A percentile compares a stretch with the other conserved stretches of the same genome.
Evolutionary conservation across 345 rosid species (phyloP).

Genomic region (Conringia planisiliqua): DNA sequence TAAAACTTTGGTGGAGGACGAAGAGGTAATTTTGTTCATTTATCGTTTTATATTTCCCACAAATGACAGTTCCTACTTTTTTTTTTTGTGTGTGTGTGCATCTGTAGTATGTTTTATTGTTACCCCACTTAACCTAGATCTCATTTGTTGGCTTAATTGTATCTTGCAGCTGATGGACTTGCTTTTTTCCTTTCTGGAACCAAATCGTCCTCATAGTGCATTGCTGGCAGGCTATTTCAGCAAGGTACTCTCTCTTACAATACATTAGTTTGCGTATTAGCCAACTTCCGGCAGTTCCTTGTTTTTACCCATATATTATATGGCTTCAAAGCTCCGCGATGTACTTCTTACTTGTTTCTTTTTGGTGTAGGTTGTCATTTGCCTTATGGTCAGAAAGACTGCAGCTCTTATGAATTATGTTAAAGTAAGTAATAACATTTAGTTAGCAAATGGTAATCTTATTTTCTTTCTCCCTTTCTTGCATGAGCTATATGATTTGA

Average conservation of each 20-base stretch:
- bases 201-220: slow-evolving; percentile 80
- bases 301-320: background rate
- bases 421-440: slow-evolving; percentile 50
- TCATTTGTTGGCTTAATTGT: slow-evolving; percentile 19
- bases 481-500: background rate
- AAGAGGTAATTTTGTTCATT: slow-evolving; percentile 54
- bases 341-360: slow-evolving; percentile 13
- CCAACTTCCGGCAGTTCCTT: background rate
- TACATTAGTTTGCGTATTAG: background rate
- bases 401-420: slow-evolving; percentile 91
- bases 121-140: background rate
- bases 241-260: slow-evolving; percentile 53
- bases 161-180: slow-evolving; percentile 80
- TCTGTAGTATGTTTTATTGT: background rate
- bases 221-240: slow-evolving; percentile 96
- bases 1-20: slow-evolving; percentile 89
- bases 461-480: background rate
- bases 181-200: slow-evolving; percentile 91
- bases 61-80: background rate
- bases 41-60: background rate
- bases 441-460: background rate
- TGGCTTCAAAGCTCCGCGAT: slow-evolving; percentile 1
- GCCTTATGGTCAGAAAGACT: slow-evolving; percentile 94
- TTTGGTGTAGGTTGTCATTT: slow-evolving; percentile 74
- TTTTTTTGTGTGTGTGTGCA: background rate